A percentile compares a stretch with the other conserved stretches of the same genome.
These are phyloP conservation scores for Teratosphaeria pseudoeucalypti DNA, from an alignment of 2,329 filamentous ascomycete species.

Conservation along the genomic window DNA sequence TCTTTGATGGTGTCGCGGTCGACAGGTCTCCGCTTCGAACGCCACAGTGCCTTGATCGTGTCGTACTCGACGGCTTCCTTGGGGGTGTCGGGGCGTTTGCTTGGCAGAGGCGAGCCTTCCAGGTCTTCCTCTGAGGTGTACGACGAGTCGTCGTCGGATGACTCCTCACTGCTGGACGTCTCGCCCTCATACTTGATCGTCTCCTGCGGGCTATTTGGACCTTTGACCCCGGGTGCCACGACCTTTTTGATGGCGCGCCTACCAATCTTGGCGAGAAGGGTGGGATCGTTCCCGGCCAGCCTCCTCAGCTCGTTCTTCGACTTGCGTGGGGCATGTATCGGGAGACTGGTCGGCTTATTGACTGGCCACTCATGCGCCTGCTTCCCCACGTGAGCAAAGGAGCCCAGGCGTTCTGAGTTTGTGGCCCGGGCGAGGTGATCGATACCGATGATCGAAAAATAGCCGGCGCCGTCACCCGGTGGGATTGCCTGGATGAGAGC, in stretches of 20 bases:
- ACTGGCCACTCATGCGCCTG: constrained; percentile 32
- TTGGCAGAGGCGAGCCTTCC: constrained; percentile 46
- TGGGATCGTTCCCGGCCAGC: constrained; percentile 32
- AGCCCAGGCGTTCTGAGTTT: constrained; percentile 33
- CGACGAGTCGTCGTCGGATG: constrained; percentile 39
- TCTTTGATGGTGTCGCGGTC: constrained; percentile 43
- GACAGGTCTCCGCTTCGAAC: constrained; percentile 41
- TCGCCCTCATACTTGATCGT: constrained; percentile 26
- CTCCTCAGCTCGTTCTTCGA: constrained; percentile 38
- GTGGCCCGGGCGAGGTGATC: constrained; percentile 33
- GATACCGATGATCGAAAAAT: constrained; percentile 33
- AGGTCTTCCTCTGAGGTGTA: constrained; percentile 44
- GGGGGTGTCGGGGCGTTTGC: constrained; percentile 41
- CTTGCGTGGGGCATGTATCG: constrained; percentile 32
- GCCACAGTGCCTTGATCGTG: constrained; percentile 52
- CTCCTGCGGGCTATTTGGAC: constrained; percentile 1
- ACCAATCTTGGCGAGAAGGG: constrained; percentile 28
- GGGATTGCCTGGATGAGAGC: constrained; percentile 21
- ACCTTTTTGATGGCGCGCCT: constrained; percentile 24
- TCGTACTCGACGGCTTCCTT: constrained; percentile 46
- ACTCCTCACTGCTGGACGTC: constrained; percentile 36
- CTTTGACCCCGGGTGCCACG: constrained; percentile 1
- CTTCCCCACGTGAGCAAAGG: constrained; percentile 34
- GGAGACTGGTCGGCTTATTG: constrained; percentile 36
- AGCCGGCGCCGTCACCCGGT: constrained; percentile 21